Base-by-base conservation (phyloP, 163 green algal genomes). In the Prototheca wickerhamii region DNA sequence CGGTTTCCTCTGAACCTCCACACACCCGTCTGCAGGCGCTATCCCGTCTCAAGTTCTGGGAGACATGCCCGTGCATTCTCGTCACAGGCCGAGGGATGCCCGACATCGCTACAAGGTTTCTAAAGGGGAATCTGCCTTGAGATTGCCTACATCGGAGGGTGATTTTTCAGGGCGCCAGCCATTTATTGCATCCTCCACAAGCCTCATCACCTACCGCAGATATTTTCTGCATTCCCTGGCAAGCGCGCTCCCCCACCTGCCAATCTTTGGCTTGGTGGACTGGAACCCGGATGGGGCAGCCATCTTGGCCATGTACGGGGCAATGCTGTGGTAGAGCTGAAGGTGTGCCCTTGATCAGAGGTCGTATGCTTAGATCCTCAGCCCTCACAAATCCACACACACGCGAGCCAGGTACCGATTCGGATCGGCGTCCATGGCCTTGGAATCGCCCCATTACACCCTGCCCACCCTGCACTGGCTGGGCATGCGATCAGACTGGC, bases 11-110 rank as follows among this genome's bases (percentile, higher is more conserved):
- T 21, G 49, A n/a, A 21, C 20, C 31, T 2, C 35, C 15, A 2
- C 17, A 4, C 23, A 25, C 2, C 15, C 6, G 8, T 20, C 30
- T 51, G 51, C 80, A 87, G 64, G 65, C 74, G 0, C 74, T 91
- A 31, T 56, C 73, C 4, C 65, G 82, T 60, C 73, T 83, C 46
- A 42, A 73, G 2, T 71, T 90, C 33, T 77, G 61, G 33, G 76
- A 84, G 17, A 7, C 23, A 2, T 30, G 78, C 31, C 81, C 79
- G 0, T 77, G 68, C 53, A 70, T 93, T 5, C 53, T 94, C 26
- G 65, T 89, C 2, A 94, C 87, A 2, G 86, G 71, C 32, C 81
- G 81, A 52, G 85, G 87, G 40, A 79, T 90, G 71, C 87, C 87
- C 4, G 87, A 94, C 67, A 30, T 93, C 26, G 83, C 86, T 15